Percentiles rank a stretch among this genome's conserved stretches.
Conservation (phyloP, 208 protist species). For the Tetramitus jugosus region DNA sequence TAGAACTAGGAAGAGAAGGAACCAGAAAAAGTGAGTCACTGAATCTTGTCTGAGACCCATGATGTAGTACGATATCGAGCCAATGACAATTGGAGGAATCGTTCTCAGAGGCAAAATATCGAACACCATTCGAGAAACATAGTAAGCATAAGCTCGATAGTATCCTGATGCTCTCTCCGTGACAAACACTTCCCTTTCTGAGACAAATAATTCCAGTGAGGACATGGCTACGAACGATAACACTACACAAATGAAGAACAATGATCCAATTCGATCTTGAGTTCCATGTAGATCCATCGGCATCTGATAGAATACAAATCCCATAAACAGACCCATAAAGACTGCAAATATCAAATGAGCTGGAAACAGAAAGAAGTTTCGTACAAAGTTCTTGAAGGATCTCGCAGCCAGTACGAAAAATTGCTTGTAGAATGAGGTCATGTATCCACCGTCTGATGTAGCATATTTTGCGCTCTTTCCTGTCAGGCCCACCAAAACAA, state of each 20-base stretch:
- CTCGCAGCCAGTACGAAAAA: not conserved
- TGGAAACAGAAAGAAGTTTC: conserved; percentile 10
- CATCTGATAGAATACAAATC: not conserved
- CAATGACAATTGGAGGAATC: conserved; percentile 62
- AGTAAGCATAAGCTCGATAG: conserved; percentile 68
- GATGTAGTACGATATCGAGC: conserved; percentile 39
- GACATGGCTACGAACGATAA: conserved; percentile 71
- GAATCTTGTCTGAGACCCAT: not conserved
- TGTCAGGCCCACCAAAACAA: too few species aligned
- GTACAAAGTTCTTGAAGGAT: conserved; percentile 1
- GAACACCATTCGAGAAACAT: conserved; percentile 70
- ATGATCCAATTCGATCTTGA: conserved; percentile 65
- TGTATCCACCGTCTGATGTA: too few species aligned
- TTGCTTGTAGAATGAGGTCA: not conserved
- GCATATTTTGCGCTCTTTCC: too few species aligned
- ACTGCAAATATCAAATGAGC: not conserved
- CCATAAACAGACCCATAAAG: not conserved
- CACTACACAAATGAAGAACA: conserved; percentile 72
- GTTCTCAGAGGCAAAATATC: conserved; percentile 72
- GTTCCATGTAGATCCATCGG: not conserved
- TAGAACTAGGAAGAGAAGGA: not conserved
- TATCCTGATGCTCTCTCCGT: conserved; percentile 73
- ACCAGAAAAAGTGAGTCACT: not conserved
- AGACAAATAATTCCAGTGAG: conserved; percentile 66
- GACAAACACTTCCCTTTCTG: conserved; percentile 72